Conservation (phyloP, 345 rosid genomes). For the Microcos paniculata region DNA sequence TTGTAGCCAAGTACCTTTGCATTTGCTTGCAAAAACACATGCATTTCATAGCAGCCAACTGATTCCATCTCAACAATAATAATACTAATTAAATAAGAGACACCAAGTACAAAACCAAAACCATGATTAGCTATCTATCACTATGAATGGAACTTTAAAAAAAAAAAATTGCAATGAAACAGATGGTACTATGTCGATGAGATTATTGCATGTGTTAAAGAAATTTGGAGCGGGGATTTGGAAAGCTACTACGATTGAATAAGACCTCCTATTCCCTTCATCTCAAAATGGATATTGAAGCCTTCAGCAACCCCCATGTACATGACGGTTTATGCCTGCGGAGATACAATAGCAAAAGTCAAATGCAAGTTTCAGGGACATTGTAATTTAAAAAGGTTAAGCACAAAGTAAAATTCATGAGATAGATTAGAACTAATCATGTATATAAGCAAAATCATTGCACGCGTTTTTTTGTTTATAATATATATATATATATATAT, state of each 20-base stretch:
- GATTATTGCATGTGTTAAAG: neutral
- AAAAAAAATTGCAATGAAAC: neutral
- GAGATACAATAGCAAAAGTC: neutral
- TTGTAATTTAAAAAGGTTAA: neutral
- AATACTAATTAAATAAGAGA: neutral
- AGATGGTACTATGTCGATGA: neutral
- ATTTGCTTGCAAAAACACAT: neutral
- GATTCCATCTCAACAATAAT: neutral
- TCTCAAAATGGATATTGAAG: neutral
- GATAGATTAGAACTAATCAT: neutral
- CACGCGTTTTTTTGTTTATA: too few relatives aligned
- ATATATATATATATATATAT: too few relatives aligned
- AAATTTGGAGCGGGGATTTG: neutral
- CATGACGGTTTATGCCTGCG: neutral
- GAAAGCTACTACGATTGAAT: neutral
- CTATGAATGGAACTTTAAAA: neutral
- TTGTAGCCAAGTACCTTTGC: neutral
- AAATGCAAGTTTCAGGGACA: neutral
- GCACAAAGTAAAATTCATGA: neutral
- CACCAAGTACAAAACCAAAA: neutral
- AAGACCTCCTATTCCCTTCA: neutral
- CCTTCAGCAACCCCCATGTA: neutral
- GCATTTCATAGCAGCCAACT: neutral
- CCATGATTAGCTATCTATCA: neutral
- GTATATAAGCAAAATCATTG: neutral